These are phyloP conservation scores for Cladophialophora immunda DNA, from an alignment of 2,329 filamentous ascomycete species.

Conservation along the genomic window DNA sequence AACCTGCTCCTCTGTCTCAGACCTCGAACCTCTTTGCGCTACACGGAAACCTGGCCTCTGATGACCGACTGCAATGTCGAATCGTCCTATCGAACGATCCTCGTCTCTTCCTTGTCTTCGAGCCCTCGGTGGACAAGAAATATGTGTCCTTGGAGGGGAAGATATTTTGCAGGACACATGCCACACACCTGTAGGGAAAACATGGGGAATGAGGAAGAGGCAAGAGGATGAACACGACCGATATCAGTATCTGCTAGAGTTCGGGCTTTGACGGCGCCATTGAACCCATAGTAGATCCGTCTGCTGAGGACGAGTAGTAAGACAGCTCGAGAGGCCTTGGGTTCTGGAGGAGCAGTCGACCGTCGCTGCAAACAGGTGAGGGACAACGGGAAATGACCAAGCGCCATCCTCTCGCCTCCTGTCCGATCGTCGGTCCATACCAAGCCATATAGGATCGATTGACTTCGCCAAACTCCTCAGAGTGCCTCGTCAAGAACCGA, in stretches of 20 bases:
- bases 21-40: background rate
- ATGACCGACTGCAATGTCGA: background rate
- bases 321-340: background rate
- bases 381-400: background rate
- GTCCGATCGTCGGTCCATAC: background rate
- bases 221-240: background rate
- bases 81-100: background rate
- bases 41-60: too few species aligned
- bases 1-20: background rate
- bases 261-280: background rate
- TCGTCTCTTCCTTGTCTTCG: background rate
- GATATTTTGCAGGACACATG: background rate
- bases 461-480: background rate
- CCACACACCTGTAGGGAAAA: background rate
- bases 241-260: background rate
- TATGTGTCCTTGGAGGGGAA: background rate
- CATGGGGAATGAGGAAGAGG: background rate
- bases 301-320: background rate
- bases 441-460: background rate
- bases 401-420: background rate
- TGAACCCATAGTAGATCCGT: background rate
- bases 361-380: background rate
- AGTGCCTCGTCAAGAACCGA: background rate
- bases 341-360: background rate
- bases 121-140: background rate